phyloP scores from a whole-genome alignment of 1,284 basidiomycete genomes.

The Fomitopsis palustris region DNA sequence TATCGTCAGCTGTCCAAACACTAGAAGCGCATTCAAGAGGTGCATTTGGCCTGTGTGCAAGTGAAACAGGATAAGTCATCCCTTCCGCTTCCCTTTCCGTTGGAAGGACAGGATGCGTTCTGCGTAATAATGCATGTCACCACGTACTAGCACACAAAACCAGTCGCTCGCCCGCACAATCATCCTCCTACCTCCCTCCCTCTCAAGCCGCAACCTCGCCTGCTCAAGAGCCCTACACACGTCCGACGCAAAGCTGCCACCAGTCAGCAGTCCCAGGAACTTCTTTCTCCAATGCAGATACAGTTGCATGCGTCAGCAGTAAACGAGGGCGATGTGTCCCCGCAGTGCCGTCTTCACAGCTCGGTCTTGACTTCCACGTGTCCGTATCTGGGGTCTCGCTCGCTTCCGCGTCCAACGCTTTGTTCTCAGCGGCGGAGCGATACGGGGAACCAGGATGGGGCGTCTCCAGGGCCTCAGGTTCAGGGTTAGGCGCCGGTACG shows the following conservation, averaged over 20 bases:
- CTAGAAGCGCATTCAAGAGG: too few relatives aligned
- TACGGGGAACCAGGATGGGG: not conserved
- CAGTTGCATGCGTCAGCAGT: constrained; percentile 50
- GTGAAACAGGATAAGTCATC: too few relatives aligned
- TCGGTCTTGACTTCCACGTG: too few relatives aligned
- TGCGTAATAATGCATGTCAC: too few relatives aligned
- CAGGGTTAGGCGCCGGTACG: constrained; percentile 17
- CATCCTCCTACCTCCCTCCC: not conserved
- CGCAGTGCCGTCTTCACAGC: not conserved
- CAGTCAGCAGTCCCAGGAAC: constrained; percentile 41
- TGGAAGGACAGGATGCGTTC: too few relatives aligned
- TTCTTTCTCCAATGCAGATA: constrained; percentile 49
- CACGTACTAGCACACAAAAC: not conserved
- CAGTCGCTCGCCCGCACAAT: not conserved
- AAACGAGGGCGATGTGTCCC: constrained; percentile 15
- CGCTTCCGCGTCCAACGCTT: not conserved
- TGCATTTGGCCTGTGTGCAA: too few relatives aligned
- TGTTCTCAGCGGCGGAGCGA: too few relatives aligned
- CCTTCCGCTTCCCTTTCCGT: too few relatives aligned
- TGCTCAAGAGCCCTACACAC: constrained; percentile 69
- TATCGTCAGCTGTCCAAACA: too few relatives aligned
- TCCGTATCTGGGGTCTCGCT: not conserved
- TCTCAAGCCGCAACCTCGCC: constrained; percentile 27
- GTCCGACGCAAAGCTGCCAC: constrained; percentile 42
- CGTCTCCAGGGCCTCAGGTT: constrained; percentile 3